phyloP scores from a whole-genome alignment of 2,329 filamentous ascomycete genomes.

The Davidsoniella virescens region DNA sequence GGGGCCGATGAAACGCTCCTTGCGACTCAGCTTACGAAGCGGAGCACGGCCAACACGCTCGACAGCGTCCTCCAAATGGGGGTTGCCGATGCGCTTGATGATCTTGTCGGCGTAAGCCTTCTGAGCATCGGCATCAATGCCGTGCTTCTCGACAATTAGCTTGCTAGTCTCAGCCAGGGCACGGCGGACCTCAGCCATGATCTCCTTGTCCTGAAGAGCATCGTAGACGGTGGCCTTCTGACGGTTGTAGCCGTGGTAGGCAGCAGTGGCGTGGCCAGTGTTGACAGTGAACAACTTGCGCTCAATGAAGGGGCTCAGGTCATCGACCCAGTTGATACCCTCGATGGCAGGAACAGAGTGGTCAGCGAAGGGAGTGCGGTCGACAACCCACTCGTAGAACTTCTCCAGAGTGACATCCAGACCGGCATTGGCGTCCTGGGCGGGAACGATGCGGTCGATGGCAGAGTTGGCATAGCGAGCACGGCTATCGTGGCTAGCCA shows the following conservation, averaged over 20 bases:
- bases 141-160: slow-evolving; percentile 77
- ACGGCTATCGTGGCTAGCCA: slow-evolving; percentile 52
- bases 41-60: slow-evolving; percentile 92
- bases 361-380: slow-evolving; percentile 66
- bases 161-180: slow-evolving; percentile 73
- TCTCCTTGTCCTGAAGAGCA: slow-evolving; percentile 44
- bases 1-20: slow-evolving; percentile 90
- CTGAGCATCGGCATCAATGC: slow-evolving; percentile 59
- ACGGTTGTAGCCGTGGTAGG: slow-evolving; percentile 82
- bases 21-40: slow-evolving; percentile 80
- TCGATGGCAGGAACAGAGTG: slow-evolving; percentile 56
- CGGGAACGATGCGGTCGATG: slow-evolving; percentile 94
- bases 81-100: slow-evolving; percentile 83
- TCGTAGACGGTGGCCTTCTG: slow-evolving; percentile 83
- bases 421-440: slow-evolving; percentile 63
- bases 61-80: slow-evolving; percentile 77
- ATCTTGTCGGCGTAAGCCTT: slow-evolving; percentile 82
- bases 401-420: slow-evolving; percentile 92
- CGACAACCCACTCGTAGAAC: slow-evolving; percentile 98
- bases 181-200: slow-evolving; percentile 62
- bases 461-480: slow-evolving; percentile 93
- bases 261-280: slow-evolving; percentile 88
- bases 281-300: slow-evolving; percentile 99
- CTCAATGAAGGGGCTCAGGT: slow-evolving; percentile 92
- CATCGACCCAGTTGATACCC: slow-evolving; percentile 82